Evolutionary conservation across 768 basidiomycete genomes (phyloP).

Genomic region (Mycena epipterygia): DNA sequence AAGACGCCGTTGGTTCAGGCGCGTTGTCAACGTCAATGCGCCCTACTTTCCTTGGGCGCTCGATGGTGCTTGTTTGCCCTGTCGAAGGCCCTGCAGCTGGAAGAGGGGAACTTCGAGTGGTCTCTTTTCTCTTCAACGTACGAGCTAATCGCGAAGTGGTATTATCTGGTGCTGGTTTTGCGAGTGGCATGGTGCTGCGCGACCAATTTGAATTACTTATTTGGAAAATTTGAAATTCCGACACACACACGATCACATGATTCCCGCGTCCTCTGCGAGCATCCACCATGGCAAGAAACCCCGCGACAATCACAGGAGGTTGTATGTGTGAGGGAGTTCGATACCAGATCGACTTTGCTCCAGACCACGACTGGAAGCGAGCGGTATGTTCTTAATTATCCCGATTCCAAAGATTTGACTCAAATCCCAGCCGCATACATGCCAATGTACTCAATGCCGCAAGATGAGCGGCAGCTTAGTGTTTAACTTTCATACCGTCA

Average conservation of each 20-base stretch:
- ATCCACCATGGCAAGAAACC: no score
- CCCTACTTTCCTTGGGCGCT: not conserved
- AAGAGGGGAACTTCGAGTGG: not conserved
- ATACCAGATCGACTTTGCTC: constrained; percentile 21
- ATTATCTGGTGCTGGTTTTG: not conserved
- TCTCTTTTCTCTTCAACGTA: not conserved
- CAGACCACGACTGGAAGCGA: constrained; percentile 25
- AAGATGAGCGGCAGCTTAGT: constrained; percentile 18
- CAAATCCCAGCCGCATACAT: constrained; percentile 15
- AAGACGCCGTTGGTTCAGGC: not conserved
- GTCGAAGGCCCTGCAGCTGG: not conserved
- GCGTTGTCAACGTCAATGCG: constrained; percentile 1
- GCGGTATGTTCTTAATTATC: not conserved
- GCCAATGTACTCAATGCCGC: constrained; percentile 33
- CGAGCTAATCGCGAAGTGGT: constrained; percentile 3
- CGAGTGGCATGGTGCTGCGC: not conserved
- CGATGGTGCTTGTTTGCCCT: not conserved
- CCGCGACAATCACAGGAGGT: constrained; percentile 13
- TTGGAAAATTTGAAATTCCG: no score
- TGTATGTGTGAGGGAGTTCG: constrained; percentile 26
- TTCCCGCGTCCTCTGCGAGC: no score
- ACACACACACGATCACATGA: constrained; percentile 26
- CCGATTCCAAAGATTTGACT: not conserved
- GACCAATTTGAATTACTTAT: not conserved
- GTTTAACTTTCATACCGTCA: constrained; percentile 4